Evolutionary conservation across 1,139 yeast species (phyloP), one percentile per base, ranked within the genome.

Genomic region (Zygoascus meyerae): DNA sequence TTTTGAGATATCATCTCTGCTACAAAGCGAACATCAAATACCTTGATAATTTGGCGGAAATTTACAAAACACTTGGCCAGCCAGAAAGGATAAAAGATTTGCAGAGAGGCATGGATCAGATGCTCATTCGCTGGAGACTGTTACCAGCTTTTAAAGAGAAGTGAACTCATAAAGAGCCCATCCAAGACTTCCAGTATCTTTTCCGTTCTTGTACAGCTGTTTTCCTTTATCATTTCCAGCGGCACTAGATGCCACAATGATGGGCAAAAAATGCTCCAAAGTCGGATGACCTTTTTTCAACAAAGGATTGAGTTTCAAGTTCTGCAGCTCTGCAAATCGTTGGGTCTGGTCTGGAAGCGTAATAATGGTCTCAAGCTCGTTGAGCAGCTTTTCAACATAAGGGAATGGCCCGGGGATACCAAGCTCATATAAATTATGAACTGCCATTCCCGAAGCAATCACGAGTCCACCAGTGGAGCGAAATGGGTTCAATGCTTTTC

Each of bases 401-500:
- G 69, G 75, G 15, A 35, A 44, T 2, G 42, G 38, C 10, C 45
- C 45, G 11, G 14, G 12, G 5, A 12, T 10, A 11, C 45, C 31
- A 39, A 41, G 15, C 51, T 84, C 90, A 35, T 77, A 57, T 40
- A 85, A 70, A 56, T 85, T 85, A 64, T 85, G 95, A 14, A 84
- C 94, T 5, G 86, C 71, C 85, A 83, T 82, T 2, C 95, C 95
- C 0, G 90, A 82, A 49, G 79, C 74, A 3, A 85, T 61, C 3
- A 85, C 63, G 11, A 35, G 30, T 65, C 85, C 69, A 56, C 75
- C 70, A 2, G 71, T 68, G 17, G 33, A 26, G 53, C 89, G 71
- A 53, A 80, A 75, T 39, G 70, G 65, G 29, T 74, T 62, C 47
- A 85, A 66, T 0, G 69, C 72, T 52, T 74, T 64, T 3, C 95